phyloP scores from a whole-genome alignment of 2,329 filamentous ascomycete species.

The Magnaporthiopsis poae region DNA sequence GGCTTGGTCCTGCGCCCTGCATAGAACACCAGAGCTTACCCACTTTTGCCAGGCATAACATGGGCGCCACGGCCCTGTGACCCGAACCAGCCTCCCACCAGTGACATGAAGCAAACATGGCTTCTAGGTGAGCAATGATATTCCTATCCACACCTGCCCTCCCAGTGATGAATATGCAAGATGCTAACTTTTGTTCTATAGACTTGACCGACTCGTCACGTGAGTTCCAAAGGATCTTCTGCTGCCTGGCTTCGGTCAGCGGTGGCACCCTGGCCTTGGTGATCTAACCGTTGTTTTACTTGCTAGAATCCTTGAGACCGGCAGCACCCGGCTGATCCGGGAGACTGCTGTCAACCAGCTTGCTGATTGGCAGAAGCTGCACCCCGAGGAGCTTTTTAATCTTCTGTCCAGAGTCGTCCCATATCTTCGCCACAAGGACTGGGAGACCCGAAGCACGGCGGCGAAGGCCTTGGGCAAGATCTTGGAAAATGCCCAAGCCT shows the following conservation, averaged over 20 bases:
- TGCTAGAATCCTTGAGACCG: conserved; percentile 81
- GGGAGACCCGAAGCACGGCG: conserved; percentile 89
- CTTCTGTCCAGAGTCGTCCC: conserved; percentile 88
- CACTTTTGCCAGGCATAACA: not conserved
- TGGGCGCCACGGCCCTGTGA: not conserved
- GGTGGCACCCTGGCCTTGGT: not conserved
- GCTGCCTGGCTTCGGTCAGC: not conserved
- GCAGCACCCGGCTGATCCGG: conserved; percentile 88
- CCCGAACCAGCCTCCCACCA: not conserved
- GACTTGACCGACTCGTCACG: conserved; percentile 79
- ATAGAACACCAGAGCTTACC: not conserved
- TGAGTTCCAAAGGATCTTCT: conserved; percentile 39
- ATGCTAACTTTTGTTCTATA: conserved; percentile 35
- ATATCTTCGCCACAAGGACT: conserved; percentile 87
- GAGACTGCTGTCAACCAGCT: conserved; percentile 95
- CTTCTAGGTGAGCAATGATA: conserved; percentile 38
- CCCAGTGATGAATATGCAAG: not conserved
- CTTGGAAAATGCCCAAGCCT: conserved; percentile 73
- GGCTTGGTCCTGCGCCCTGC: not conserved
- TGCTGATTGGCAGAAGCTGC: conserved; percentile 94
- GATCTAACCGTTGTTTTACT: not conserved
- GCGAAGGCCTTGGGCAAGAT: conserved; percentile 93
- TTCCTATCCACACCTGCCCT: not conserved
- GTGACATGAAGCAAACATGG: conserved; percentile 40
- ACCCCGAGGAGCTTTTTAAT: conserved; percentile 95